Evolutionary conservation across 208 protist species (phyloP).

Genomic region (Leishmania tropica): DNA sequence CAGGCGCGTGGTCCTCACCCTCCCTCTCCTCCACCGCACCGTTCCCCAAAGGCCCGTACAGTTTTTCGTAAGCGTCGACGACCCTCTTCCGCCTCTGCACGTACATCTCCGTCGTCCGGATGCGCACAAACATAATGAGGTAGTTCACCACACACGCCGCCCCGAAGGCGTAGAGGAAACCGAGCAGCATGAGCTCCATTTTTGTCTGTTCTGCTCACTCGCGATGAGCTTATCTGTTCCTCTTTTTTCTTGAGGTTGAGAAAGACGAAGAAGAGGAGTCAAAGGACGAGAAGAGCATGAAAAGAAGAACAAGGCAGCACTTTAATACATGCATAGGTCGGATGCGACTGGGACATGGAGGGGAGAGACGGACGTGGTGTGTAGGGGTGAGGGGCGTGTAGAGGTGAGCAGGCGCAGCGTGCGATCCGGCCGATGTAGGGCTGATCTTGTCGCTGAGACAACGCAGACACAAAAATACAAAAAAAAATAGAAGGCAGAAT

Average conservation of each 20-base stretch:
- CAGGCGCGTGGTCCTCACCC: not conserved
- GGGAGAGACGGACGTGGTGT: too few relatives aligned
- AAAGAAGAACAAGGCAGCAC: too few relatives aligned
- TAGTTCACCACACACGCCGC: slow-evolving; percentile 37
- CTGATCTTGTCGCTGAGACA: too few relatives aligned
- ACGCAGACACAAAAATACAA: too few relatives aligned
- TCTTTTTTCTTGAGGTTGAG: not conserved
- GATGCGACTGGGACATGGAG: not conserved
- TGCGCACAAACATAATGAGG: slow-evolving; percentile 38
- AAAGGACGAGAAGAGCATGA: not conserved
- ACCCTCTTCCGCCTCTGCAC: slow-evolving; percentile 23
- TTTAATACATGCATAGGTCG: too few relatives aligned
- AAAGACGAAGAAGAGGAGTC: not conserved
- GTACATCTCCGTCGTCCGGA: slow-evolving; percentile 26
- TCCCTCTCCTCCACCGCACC: not conserved
- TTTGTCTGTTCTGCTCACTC: not conserved
- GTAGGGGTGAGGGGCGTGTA: too few relatives aligned
- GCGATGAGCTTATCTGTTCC: not conserved
- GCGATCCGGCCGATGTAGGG: not conserved
- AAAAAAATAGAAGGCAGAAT: not conserved
- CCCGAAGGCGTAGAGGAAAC: slow-evolving; percentile 45
- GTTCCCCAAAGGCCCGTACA: not conserved
- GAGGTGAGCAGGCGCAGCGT: not conserved
- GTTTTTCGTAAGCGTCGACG: slow-evolving; percentile 7
- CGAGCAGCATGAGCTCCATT: slow-evolving; percentile 29